Percentiles rank a stretch among this genome's conserved stretches.
phyloP scores from a whole-genome alignment of 176 grass and related monocot species.

The Rhynchospora tenuis region DNA sequence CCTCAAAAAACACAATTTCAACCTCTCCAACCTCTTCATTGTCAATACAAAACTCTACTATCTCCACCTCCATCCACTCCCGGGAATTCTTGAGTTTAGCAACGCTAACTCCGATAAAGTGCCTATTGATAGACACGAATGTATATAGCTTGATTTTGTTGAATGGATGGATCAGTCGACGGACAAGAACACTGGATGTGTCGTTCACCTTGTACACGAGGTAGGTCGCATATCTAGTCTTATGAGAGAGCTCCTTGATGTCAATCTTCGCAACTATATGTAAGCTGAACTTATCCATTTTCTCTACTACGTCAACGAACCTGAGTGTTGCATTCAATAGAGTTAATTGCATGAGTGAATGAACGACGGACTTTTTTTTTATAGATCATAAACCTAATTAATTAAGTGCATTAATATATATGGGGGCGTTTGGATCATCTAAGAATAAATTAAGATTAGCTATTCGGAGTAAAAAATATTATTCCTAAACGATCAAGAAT shows the following conservation, averaged over 20 bases:
- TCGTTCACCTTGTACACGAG: conserved; percentile 46
- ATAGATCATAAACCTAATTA: too few species aligned
- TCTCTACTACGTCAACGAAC: conserved; percentile 44
- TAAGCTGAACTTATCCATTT: conserved; percentile 35
- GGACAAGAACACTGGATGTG: conserved; percentile 32
- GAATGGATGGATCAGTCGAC: conserved; percentile 23
- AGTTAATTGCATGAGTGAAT: background rate
- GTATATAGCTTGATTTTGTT: conserved; percentile 8
- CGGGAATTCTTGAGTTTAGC: too few species aligned
- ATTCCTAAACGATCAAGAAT: too few species aligned
- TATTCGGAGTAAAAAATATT: too few species aligned
- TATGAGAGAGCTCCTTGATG: conserved; percentile 25
- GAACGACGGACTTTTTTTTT: background rate
- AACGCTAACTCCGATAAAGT: too few species aligned
- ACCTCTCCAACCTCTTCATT: conserved; percentile 32
- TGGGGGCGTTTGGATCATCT: too few species aligned
- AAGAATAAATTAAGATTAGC: too few species aligned
- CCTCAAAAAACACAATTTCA: conserved; percentile 27
- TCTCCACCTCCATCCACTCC: conserved; percentile 51
- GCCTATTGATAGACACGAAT: background rate
- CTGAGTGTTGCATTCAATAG: conserved; percentile 7
- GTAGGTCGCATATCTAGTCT: conserved; percentile 39
- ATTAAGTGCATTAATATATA: too few species aligned
- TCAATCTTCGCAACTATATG: conserved; percentile 36
- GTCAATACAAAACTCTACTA: conserved; percentile 33